Base-by-base conservation (phyloP, 129 eudicot genomes). In the Rutidosis leptorrhynchoides region DNA sequence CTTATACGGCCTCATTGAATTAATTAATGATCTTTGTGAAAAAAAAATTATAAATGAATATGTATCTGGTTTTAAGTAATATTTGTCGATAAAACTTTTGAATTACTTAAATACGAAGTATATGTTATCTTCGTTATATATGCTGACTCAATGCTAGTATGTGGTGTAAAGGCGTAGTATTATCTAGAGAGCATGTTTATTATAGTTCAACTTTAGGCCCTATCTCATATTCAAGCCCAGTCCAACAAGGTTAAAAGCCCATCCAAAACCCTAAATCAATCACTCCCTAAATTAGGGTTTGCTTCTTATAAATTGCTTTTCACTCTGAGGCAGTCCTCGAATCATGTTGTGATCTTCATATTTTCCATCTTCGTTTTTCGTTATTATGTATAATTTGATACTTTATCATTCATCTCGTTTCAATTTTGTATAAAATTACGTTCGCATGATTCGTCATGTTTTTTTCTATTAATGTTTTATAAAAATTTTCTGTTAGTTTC, bases 401-500 rank as follows among this genome's bases (percentile, higher is more conserved):
- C 9, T 3, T 8, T 5, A 8, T 12, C 12, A 3, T 40, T 12
- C 46, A 16, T 40, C 2, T 0, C 10, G 4, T 37, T 37, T 37
- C 45, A 11, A 40, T 40, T 40, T 40, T 40, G n/a, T 16, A 37
- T 12, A 11, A 37, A 37, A 10, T 37, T 37, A 10, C 5, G 16
- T 2, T 35, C 11, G 14, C 14, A 7, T 11, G n/a, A 40, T 40
- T 1, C 2, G 2, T 1, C 5, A 3, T 40, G n/a, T 12, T 5
- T 12, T 10, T 40, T 16, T 66, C 78, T 74, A 25, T 43, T 22
- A 68, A 74, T 66, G 78, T 64, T 37, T 63, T 40, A 17, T 52
- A 40, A 43, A 42, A 43, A 72, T 70, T 72, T 72, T 60, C 70
- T n/a, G 68, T 61, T 72, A n/a, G n/a, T 62, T 72, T 72, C 77